Evolutionary conservation across 2,329 filamentous ascomycete genomes (phyloP).

Genomic region (Pyrenochaeta sp.): DNA sequence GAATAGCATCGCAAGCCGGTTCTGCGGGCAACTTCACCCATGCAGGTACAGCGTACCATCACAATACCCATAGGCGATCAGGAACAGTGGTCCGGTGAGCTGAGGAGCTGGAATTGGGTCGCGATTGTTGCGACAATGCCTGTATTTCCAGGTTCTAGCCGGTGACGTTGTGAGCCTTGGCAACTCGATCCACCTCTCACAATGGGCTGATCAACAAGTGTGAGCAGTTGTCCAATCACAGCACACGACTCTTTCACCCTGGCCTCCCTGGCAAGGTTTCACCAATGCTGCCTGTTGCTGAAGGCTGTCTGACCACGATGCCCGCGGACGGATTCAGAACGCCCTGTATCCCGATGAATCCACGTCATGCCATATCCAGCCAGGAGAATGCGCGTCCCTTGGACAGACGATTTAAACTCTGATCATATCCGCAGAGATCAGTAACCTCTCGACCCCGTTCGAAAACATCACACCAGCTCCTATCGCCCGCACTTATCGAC

Average conservation of each 20-base stretch:
- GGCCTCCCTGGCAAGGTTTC: conserved; percentile 17
- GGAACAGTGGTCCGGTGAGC: conserved; percentile 12
- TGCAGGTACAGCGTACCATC: conserved; percentile 36
- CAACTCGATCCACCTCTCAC: conserved; percentile 7
- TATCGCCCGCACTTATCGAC: conserved; percentile 1
- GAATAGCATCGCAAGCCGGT: not conserved
- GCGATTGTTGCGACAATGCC: conserved; percentile 28
- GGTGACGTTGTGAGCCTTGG: conserved; percentile 43
- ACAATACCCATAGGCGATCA: conserved; percentile 22
- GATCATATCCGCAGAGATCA: not conserved
- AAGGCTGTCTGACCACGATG: conserved; percentile 12
- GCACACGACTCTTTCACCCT: not conserved
- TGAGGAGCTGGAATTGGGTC: conserved; percentile 24
- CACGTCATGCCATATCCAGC: conserved; percentile 37
- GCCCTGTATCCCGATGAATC: conserved; percentile 13
- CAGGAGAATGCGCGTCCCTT: conserved; percentile 24
- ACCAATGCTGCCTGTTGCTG: conserved; percentile 12
- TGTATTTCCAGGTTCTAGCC: conserved; percentile 14
- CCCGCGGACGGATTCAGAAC: conserved; percentile 28
- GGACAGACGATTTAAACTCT: conserved; percentile 19
- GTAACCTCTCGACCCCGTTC: conserved; percentile 1
- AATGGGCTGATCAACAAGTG: conserved; percentile 26
- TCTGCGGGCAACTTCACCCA: conserved; percentile 13
- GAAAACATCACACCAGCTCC: conserved; percentile 5
- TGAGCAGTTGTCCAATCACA: conserved; percentile 31